phyloP scores from a whole-genome alignment of 768 basidiomycete genomes.

The Tricholoma sp. region DNA sequence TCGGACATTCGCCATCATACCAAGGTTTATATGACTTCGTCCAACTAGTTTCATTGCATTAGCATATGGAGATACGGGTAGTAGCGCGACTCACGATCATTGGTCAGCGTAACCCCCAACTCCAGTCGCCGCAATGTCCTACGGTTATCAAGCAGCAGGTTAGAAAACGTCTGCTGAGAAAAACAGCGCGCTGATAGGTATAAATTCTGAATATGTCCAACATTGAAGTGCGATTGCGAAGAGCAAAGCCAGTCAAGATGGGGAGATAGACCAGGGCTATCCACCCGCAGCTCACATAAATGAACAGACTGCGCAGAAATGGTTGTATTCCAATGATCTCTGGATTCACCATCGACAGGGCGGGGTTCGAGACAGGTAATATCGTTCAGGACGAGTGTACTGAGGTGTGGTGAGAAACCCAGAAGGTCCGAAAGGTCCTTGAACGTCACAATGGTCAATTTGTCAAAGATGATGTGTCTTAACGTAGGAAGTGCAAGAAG shows the following conservation, averaged over 20 bases:
- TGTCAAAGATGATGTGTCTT: not conserved
- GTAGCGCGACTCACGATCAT: not conserved
- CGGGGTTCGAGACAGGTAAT: not conserved
- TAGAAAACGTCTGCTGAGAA: not conserved
- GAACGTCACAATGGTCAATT: not conserved
- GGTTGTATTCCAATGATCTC: not conserved
- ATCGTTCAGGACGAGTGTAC: not conserved
- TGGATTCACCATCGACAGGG: not conserved
- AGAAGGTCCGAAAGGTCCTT: not conserved
- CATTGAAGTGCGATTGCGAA: not conserved
- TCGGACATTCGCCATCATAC: not conserved
- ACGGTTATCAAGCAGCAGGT: not conserved
- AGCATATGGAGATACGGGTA: not conserved
- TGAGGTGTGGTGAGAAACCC: not conserved
- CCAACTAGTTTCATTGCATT: not conserved
- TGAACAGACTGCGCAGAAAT: not conserved
- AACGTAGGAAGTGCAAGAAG: not conserved
- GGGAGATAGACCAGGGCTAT: not conserved
- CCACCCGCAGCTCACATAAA: not conserved
- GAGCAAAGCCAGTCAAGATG: conserved; percentile 1
- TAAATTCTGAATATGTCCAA: not conserved
- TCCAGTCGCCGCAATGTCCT: not conserved
- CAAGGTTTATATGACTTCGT: not conserved
- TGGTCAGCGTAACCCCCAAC: not conserved
- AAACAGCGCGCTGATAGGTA: not conserved